These are phyloP conservation scores for Mucor velutinosus DNA, from an alignment of 371 early-diverging fungal genomes.

Conservation along the genomic window DNA sequence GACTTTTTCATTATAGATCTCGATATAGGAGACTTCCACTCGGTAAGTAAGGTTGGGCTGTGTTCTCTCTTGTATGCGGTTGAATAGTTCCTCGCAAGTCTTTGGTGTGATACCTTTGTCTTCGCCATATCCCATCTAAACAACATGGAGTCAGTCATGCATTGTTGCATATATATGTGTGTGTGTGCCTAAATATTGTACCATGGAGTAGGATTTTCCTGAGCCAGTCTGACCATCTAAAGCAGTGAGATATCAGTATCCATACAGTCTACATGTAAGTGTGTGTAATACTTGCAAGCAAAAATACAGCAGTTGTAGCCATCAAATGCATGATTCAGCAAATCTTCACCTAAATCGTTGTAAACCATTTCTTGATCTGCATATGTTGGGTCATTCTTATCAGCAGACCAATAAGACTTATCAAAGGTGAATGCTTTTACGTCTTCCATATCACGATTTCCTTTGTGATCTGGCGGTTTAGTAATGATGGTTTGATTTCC, in stretches of 20 bases:
- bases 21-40: slow-evolving; percentile 87
- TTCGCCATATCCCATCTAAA: slow-evolving; percentile 68
- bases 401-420: slow-evolving; percentile 84
- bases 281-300: slow-evolving; percentile 64
- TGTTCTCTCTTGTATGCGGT: slow-evolving; percentile 54
- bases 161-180: not conserved
- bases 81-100: slow-evolving; percentile 78
- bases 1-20: slow-evolving; percentile 88
- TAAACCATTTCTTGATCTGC: slow-evolving; percentile 82
- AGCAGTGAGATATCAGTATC: too few relatives aligned
- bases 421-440: slow-evolving; percentile 81
- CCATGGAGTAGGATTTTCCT: slow-evolving; percentile 86
- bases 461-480: slow-evolving; percentile 46
- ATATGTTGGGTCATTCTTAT: slow-evolving; percentile 63
- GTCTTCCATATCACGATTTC: slow-evolving; percentile 47
- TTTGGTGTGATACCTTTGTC: slow-evolving; percentile 85
- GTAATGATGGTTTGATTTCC: slow-evolving; percentile 71
- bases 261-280: too few relatives aligned
- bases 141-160: not conserved
- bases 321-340: slow-evolving; percentile 86
- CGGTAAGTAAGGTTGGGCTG: slow-evolving; percentile 59
- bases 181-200: slow-evolving; percentile 6
- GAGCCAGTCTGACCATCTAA: slow-evolving; percentile 87
- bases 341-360: slow-evolving; percentile 71
- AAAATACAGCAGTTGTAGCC: slow-evolving; percentile 91